A percentile compares a stretch with the other conserved stretches of the same genome.
These are phyloP conservation scores for Saturnispora halmiae DNA, from an alignment of 805 yeast genomes.

Conservation along the genomic window DNA sequence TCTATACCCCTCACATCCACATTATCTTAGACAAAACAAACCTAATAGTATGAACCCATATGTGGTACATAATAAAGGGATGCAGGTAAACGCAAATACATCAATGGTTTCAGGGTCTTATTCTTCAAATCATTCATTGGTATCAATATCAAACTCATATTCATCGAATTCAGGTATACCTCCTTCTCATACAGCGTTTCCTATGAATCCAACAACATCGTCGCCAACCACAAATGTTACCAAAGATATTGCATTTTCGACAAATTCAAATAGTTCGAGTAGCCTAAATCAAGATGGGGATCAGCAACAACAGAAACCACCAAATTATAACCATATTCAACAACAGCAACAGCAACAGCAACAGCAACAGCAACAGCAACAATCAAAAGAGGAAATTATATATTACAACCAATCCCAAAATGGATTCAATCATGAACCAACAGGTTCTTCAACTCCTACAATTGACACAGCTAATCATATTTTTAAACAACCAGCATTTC, in stretches of 20 bases:
- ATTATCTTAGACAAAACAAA: conserved; percentile 10
- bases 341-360: conserved; percentile 3
- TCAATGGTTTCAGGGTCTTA: conserved; percentile 3
- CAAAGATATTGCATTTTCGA: conserved; percentile 37
- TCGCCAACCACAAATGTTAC: conserved; percentile 49
- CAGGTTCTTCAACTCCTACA: background rate
- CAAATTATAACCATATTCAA: background rate
- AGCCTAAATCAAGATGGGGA: conserved; percentile 28
- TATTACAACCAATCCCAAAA: too few relatives aligned
- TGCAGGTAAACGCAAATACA: too few relatives aligned
- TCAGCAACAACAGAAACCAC: background rate
- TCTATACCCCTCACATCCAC: background rate
- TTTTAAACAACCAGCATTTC: conserved; percentile 5
- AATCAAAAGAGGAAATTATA: background rate
- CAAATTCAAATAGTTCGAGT: conserved; percentile 28
- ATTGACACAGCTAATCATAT: background rate
- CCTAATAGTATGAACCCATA: background rate
- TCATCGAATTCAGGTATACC: conserved; percentile 5
- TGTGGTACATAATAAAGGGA: too few relatives aligned
- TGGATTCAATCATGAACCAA: too few relatives aligned
- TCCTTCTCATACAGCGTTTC: conserved; percentile 12
- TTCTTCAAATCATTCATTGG: conserved; percentile 8
- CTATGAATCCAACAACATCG: conserved; percentile 35
- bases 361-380: conserved; percentile 10
- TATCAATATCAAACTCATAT: conserved; percentile 1